Evolutionary conservation across 106 monocot species (phyloP), one percentile per base, ranked within the genome.

Genomic region (Ottelia alismoides): DNA sequence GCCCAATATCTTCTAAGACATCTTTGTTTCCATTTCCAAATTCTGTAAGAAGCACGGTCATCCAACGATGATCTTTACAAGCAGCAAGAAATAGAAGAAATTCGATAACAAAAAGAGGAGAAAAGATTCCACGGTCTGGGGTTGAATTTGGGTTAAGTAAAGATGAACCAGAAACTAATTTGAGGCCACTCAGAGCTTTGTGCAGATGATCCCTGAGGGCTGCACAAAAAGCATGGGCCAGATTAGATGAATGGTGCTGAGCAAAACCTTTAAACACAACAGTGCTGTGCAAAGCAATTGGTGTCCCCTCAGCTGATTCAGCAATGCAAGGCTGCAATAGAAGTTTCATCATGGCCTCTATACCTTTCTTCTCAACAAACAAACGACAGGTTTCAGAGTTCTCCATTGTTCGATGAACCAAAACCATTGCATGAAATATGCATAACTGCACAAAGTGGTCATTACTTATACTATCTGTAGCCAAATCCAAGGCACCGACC

Each of bases 181-280:
- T 64, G 57, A 98, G 74, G 57, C 68, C 78, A 58, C 28, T 64
- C 26, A 98, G 59, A 31, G 96, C 85, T 70, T 69, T 85, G 43
- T 66, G 74, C 52, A 89, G 43, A 74, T 89, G 76, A 24, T 81
- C 89, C 54, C 78, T 74, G 11, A 98, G 70, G 49, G 72, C 73
- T 31, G 82, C 76, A 59, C 72, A 82, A 70, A 89, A 98, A 54
- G 89, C 89, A 50, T 60, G 73, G 55, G 96, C 89, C 31, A 98
- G 61, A 32, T 84, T 79, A 43, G 69, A 58, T 30, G 96, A 85
- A 66, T 98, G 89, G 60, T 98, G 88, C 55, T 98, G 96, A 32
- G 89, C 89, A 35, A 98, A 98, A 23, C 96, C 81, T 72, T 98
- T 98, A 69, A 98, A 98, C 2, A 98, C 96, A 17, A 89, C 74